Evolutionary conservation across 1,284 basidiomycete species (phyloP), one percentile per base, ranked within the genome.

Genomic region (Hortiboletus rubellus): DNA sequence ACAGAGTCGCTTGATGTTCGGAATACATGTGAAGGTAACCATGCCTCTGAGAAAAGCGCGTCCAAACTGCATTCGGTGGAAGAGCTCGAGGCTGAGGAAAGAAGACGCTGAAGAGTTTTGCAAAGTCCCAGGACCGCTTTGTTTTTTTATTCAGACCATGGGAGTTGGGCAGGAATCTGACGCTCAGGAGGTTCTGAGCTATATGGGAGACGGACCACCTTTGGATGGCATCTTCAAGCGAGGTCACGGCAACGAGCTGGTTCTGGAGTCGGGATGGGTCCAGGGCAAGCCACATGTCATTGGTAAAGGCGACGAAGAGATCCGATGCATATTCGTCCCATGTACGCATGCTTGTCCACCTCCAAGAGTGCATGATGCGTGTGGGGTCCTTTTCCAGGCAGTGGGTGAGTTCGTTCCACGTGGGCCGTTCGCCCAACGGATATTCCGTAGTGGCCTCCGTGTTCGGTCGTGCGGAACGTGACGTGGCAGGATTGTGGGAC

Each of bases 201-300:
- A 60, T n/a, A 12, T 34, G 46, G 30, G 47, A 50, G 3, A 58
- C 44, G 1, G 58, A 57, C 58, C 58, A 60, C 24, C 48, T 53
- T 24, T 50, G 3, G 0, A 60, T n/a, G 6, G 55, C 55, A 3
- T 58, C 44, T 27, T 50, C 7, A 12, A 60, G 51, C 3, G 55
- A 46, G 37, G 6, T 54, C 0, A 2, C 2, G 7, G 8, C 7
- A 30, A 0, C 0, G 6, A 10, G 43, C 44, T 0, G 14, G 4
- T 37, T 47, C 22, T 5, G 36, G 40, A 60, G 12, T 18, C 36
- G 37, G 48, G 36, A 17, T 9, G 59, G 56, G 0, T 58, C 49
- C 1, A 60, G 1, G 0, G 52, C 37, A 0, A 59, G 52, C 57
- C 59, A 60, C 41, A 60, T 24, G 18, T 54, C 52, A 7, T 54